Conservation (phyloP, 2,329 filamentous ascomycete species). For the Pyrenophora teres region DNA sequence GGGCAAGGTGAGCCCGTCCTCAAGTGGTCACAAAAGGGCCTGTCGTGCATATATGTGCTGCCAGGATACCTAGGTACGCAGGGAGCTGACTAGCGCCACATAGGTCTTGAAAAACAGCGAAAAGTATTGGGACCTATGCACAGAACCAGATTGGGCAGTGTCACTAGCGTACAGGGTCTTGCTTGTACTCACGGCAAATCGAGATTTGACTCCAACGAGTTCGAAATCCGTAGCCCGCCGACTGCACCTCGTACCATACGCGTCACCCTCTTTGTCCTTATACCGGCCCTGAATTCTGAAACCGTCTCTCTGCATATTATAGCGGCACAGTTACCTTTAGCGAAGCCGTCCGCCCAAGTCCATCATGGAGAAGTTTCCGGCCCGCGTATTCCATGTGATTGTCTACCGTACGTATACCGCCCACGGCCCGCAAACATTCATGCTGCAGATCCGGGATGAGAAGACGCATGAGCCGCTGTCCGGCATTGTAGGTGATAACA, state of each 20-base stretch:
- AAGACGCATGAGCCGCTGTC: conserved; percentile 54
- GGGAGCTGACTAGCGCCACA: conserved; percentile 21
- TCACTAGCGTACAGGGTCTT: conserved; percentile 58
- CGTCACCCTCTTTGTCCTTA: conserved; percentile 6
- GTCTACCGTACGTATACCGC: conserved; percentile 41
- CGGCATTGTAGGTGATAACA: conserved; percentile 59
- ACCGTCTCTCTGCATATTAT: conserved; percentile 48
- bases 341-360: conserved; percentile 18
- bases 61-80: conserved; percentile 6
- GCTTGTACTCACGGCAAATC: conserved; percentile 56
- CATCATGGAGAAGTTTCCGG: conserved; percentile 18
- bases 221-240: conserved; percentile 57
- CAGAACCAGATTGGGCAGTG: conserved; percentile 58
- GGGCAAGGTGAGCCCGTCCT: conserved; percentile 54
- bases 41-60: conserved; percentile 21
- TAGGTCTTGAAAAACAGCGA: conserved; percentile 52
- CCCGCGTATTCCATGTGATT: conserved; percentile 2
- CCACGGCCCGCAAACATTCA: conserved; percentile 59
- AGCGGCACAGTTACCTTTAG: conserved; percentile 57
- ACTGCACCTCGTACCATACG: conserved; percentile 58
- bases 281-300: conserved; percentile 12
- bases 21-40: not conserved
- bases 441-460: conserved; percentile 57
- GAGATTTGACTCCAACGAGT: conserved; percentile 53
- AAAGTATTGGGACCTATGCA: conserved; percentile 57